A percentile compares a stretch with the other conserved stretches of the same genome.
Conservation (phyloP, 768 basidiomycete genomes). For the Dacryopinax primogenitus region DNA sequence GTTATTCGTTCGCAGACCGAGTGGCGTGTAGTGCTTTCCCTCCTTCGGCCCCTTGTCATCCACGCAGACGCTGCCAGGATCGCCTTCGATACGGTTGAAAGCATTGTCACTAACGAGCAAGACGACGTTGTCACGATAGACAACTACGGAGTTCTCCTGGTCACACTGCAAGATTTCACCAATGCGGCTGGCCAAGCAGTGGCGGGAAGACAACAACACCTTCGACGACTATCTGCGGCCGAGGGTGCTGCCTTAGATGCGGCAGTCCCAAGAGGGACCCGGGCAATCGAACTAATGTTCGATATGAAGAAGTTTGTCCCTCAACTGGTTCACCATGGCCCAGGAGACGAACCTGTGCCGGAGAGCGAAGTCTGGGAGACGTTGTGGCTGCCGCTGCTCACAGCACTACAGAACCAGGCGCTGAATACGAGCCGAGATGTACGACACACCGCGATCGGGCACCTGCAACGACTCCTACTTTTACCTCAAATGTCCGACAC, state of each 20-base stretch:
- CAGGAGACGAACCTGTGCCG: neutral
- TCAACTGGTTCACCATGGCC: constrained; percentile 38
- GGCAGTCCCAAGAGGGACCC: constrained; percentile 63
- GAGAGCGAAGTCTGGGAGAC: constrained; percentile 49
- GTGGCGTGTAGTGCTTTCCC: constrained; percentile 84
- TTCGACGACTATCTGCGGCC: constrained; percentile 23
- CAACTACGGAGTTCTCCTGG: constrained; percentile 67
- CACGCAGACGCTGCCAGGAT: constrained; percentile 78
- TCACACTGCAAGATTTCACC: constrained; percentile 77
- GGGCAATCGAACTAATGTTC: constrained; percentile 68
- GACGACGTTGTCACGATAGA: constrained; percentile 51
- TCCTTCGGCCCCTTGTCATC: constrained; percentile 71
- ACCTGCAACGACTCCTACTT: constrained; percentile 73
- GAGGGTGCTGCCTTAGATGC: constrained; percentile 42
- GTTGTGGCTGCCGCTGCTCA: constrained; percentile 59
- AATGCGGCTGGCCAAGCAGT: constrained; percentile 48
- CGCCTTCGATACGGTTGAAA: constrained; percentile 66
- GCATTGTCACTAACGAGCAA: constrained; percentile 49
- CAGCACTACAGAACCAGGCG: constrained; percentile 65
- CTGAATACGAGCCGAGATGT: constrained; percentile 73
- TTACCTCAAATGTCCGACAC: constrained; percentile 56
- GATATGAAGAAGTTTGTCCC: constrained; percentile 56
- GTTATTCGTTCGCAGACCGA: constrained; percentile 81
- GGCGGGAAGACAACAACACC: constrained; percentile 45
- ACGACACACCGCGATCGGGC: constrained; percentile 62